A percentile compares a stretch with the other conserved stretches of the same genome.
Evolutionary conservation across 1,284 basidiomycete species (phyloP).

Genomic region (Melampsora larici-populina): DNA sequence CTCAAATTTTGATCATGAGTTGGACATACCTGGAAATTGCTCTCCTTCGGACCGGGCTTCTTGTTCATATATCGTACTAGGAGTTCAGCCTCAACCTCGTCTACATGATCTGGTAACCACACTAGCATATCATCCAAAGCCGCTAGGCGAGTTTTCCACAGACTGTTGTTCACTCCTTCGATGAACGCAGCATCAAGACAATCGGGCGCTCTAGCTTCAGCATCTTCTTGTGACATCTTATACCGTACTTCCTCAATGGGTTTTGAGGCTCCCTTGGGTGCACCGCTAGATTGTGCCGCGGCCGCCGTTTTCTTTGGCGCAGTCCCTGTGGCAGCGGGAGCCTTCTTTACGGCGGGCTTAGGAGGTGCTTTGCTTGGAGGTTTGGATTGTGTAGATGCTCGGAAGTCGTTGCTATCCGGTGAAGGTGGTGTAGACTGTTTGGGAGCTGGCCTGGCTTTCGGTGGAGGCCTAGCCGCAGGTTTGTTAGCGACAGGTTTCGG

Average conservation of each 20-base stretch:
- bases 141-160: conserved; percentile 89
- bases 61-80: conserved; percentile 84
- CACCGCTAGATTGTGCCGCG: conserved; percentile 58
- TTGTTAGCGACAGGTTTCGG: conserved; percentile 49
- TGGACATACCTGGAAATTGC: conserved; percentile 84
- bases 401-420: conserved; percentile 4
- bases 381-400: conserved; percentile 19
- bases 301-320: conserved; percentile 56
- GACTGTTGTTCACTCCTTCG: conserved; percentile 72
- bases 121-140: conserved; percentile 78
- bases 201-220: conserved; percentile 73
- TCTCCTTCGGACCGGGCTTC: conserved; percentile 90
- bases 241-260: conserved; percentile 66
- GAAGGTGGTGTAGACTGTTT: conserved; percentile 25
- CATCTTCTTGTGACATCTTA: conserved; percentile 86
- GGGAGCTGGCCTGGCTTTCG: conserved; percentile 14
- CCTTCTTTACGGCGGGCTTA: conserved; percentile 60
- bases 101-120: conserved; percentile 72
- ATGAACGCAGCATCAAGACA: conserved; percentile 70
- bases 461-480: conserved; percentile 46
- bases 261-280: conserved; percentile 61
- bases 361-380: conserved; percentile 58
- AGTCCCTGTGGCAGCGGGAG: conserved; percentile 53
- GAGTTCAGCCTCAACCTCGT: conserved; percentile 78
- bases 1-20: neutral